A percentile compares a stretch with the other conserved stretches of the same genome.
phyloP scores from a whole-genome alignment of 1,284 basidiomycete genomes.

The Cutaneotrichosporon spelunceum region DNA sequence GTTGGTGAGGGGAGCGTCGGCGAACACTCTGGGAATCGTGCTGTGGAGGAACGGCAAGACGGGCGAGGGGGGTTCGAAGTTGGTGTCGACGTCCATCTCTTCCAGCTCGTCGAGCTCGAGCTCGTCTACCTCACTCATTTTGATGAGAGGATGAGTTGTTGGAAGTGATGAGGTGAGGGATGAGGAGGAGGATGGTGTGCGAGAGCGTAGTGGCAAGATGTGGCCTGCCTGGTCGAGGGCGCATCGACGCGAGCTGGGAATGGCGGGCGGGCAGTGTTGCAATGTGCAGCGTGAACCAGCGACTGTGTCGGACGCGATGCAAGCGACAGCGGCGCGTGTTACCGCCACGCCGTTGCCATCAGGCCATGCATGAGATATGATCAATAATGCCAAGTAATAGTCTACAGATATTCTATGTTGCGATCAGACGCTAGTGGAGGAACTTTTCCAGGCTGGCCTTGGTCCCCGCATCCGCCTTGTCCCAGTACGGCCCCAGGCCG shows the following conservation, averaged over 20 bases:
- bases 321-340: no score
- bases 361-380: neutral
- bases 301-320: no score
- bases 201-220: neutral
- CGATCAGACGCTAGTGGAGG: slow-evolving; percentile 15
- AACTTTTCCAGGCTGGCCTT: slow-evolving; percentile 45
- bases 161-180: neutral
- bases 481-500: slow-evolving; percentile 49
- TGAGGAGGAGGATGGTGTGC: neutral
- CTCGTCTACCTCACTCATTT: neutral
- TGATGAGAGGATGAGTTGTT: neutral
- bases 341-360: neutral
- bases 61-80: neutral
- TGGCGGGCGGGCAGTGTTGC: no score
- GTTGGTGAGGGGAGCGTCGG: neutral
- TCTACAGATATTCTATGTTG: neutral
- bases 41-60: neutral
- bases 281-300: no score
- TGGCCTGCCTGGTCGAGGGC: neutral
- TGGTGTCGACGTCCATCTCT: neutral
- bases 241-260: neutral
- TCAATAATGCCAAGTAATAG: neutral
- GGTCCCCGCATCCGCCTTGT: slow-evolving; percentile 47
- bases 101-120: no score
- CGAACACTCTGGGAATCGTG: neutral